Evolutionary conservation across 2,329 filamentous ascomycete species (phyloP).

Genomic region (Aciculosporium take): DNA sequence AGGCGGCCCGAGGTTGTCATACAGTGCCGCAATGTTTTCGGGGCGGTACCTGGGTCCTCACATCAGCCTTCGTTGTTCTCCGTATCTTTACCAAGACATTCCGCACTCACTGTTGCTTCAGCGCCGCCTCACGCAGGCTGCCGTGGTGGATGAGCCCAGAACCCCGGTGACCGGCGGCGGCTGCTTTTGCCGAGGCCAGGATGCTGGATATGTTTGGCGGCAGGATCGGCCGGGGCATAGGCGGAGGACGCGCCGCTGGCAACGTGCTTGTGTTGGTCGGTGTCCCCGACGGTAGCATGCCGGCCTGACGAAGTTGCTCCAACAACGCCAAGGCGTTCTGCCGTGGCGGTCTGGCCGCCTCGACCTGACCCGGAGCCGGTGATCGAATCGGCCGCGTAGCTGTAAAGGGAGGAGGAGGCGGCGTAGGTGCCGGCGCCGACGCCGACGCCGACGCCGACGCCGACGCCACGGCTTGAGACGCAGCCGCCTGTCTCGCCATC

Average conservation of each 20-base stretch:
- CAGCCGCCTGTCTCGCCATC: constrained; percentile 38
- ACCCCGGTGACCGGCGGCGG: constrained; percentile 8
- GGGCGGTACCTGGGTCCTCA: constrained; percentile 44
- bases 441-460: too few relatives aligned
- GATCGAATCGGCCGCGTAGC: constrained; percentile 29
- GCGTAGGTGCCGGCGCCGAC: constrained; percentile 23
- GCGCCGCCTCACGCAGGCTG: constrained; percentile 49
- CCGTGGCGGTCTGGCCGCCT: constrained; percentile 20
- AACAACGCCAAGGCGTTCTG: constrained; percentile 45
- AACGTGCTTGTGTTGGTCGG: constrained; percentile 23
- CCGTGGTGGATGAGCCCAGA: constrained; percentile 32
- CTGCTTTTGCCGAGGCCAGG: constrained; percentile 19
- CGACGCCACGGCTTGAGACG: constrained; percentile 32
- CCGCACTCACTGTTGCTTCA: constrained; percentile 54
- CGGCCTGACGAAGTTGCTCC: constrained; percentile 53
- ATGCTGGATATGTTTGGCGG: constrained; percentile 23
- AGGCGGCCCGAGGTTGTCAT: constrained; percentile 70
- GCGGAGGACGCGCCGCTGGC: constrained; percentile 16
- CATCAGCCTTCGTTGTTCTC: constrained; percentile 8
- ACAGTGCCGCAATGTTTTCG: constrained; percentile 58
- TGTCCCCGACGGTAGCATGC: constrained; percentile 40
- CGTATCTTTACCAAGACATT: constrained; percentile 11
- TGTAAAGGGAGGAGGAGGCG: constrained; percentile 17
- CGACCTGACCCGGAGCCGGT: constrained; percentile 30
- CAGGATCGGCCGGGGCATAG: constrained; percentile 17